These are phyloP conservation scores for Metschnikowia bowlesiae DNA, from an alignment of 805 yeast species.

Conservation along the genomic window DNA sequence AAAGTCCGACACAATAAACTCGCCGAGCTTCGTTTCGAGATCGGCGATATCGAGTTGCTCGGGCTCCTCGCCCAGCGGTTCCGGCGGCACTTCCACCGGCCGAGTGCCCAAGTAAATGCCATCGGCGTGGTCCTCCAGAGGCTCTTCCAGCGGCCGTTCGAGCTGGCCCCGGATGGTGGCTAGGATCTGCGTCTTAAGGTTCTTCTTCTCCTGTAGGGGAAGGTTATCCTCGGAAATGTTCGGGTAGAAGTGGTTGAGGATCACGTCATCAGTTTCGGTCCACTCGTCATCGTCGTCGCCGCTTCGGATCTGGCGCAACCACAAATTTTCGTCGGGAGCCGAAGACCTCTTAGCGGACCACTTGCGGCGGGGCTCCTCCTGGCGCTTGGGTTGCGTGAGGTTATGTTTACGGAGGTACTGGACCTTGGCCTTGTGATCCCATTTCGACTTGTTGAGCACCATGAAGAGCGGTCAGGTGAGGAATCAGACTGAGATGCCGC, in stretches of 20 bases:
- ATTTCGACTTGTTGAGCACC: slow-evolving; percentile 42
- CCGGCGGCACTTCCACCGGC: neutral
- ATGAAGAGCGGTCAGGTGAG: slow-evolving; percentile 13
- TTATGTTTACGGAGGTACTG: slow-evolving; percentile 40
- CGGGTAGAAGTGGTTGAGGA: slow-evolving; percentile 39
- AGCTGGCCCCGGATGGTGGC: slow-evolving; percentile 13
- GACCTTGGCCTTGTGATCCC: slow-evolving; percentile 42
- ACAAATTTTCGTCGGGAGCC: slow-evolving; percentile 8
- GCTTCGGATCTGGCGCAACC: slow-evolving; percentile 4
- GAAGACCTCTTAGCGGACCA: slow-evolving; percentile 31
- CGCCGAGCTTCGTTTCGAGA: slow-evolving; percentile 17
- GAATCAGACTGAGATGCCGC: too few species aligned
- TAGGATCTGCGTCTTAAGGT: slow-evolving; percentile 34
- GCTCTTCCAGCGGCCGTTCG: neutral
- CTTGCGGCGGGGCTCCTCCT: slow-evolving; percentile 6
- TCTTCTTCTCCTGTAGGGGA: slow-evolving; percentile 31
- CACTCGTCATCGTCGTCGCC: slow-evolving; percentile 29
- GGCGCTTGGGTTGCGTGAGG: slow-evolving; percentile 16
- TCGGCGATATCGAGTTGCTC: slow-evolving; percentile 13
- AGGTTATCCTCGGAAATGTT: slow-evolving; percentile 31
- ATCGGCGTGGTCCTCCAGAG: slow-evolving; percentile 11
- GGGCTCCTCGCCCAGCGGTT: slow-evolving; percentile 2
- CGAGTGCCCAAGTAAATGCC: slow-evolving; percentile 37
- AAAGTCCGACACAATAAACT: slow-evolving; percentile 13
- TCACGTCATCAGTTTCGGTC: slow-evolving; percentile 40